phyloP scores from a whole-genome alignment of 306 rosid genomes.

The Medicago arabica region DNA sequence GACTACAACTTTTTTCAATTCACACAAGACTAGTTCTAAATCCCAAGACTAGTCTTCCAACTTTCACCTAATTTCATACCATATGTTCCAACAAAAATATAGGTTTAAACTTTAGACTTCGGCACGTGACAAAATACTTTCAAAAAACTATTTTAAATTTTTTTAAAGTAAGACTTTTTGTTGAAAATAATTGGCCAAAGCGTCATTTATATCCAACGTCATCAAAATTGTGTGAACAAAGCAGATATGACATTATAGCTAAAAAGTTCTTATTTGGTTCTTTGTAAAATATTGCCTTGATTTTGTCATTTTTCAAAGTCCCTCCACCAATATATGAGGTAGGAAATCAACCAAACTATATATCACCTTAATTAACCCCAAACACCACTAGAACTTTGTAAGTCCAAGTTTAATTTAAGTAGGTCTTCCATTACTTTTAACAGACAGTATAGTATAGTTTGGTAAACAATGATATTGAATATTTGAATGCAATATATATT shows the following conservation, averaged over 20 bases:
- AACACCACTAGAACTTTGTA: not conserved
- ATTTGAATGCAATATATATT: conserved; percentile 17
- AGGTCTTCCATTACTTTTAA: conserved; percentile 6
- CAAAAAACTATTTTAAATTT: not conserved
- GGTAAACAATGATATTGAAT: conserved; percentile 44
- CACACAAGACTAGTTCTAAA: too few relatives aligned
- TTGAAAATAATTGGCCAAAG: not conserved
- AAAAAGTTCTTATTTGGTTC: not conserved
- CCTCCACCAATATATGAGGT: not conserved
- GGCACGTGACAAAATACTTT: not conserved
- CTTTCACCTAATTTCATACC: too few relatives aligned
- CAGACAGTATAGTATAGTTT: conserved; percentile 25
- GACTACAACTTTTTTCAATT: too few relatives aligned
- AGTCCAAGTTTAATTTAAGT: conserved; percentile 40
- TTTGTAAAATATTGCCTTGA: not conserved
- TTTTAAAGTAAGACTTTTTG: not conserved
- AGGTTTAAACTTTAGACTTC: not conserved
- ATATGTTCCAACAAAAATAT: not conserved
- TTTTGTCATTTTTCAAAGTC: conserved; percentile 17
- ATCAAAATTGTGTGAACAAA: not conserved
- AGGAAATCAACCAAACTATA: not conserved
- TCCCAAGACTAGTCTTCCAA: too few relatives aligned
- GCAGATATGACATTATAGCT: not conserved
- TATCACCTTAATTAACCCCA: conserved; percentile 8
- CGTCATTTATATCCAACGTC: not conserved